Evolutionary conservation across 345 rosid species (phyloP).

Genomic region (Syzygium oleosum): DNA sequence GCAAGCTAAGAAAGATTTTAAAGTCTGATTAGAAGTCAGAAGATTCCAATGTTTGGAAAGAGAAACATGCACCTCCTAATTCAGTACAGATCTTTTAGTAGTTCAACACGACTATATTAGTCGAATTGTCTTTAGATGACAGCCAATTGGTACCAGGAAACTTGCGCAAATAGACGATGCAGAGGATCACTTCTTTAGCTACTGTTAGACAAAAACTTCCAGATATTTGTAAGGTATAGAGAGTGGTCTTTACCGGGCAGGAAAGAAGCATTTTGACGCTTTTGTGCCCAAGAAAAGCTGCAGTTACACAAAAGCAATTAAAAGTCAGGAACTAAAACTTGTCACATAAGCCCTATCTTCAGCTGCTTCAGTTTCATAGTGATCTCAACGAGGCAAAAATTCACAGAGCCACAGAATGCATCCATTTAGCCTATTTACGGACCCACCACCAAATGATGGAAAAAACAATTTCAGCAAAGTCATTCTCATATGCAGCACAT

Average conservation of each 20-base stretch:
- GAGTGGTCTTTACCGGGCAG: slow-evolving; percentile 27
- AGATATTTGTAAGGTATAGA: neutral
- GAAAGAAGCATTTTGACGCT: slow-evolving; percentile 25
- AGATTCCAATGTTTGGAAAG: neutral
- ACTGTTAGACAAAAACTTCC: neutral
- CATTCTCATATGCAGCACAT: neutral
- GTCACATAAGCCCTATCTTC: neutral
- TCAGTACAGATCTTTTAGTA: neutral
- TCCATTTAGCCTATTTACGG: neutral
- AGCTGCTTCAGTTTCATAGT: neutral
- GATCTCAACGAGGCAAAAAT: neutral
- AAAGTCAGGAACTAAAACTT: neutral
- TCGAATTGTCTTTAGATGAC: neutral
- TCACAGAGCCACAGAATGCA: neutral
- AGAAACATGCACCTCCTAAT: neutral
- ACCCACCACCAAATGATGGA: neutral
- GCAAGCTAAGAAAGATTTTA: neutral
- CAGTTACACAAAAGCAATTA: neutral
- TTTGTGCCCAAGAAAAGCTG: slow-evolving; percentile 53
- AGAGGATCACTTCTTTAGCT: neutral
- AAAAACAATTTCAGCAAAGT: neutral
- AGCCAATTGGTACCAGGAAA: neutral
- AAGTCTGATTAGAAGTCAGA: neutral
- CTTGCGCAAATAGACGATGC: neutral
- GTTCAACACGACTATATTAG: neutral